Base-by-base conservation (phyloP, 164 flowering plant species). In the Nelumbo lutea region DNA sequence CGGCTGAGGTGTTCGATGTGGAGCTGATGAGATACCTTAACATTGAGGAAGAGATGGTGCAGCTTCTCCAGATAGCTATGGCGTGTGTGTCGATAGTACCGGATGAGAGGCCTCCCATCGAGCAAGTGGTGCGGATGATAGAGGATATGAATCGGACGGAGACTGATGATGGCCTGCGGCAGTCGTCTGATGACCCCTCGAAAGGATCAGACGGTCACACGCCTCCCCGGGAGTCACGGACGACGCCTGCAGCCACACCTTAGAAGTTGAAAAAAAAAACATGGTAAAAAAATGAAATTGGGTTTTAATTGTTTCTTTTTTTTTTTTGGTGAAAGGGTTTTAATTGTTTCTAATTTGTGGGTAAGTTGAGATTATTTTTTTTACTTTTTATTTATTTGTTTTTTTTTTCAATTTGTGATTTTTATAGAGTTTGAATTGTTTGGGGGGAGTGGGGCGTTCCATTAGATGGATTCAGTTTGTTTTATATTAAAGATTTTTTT, bases 31-130 rank as follows among this genome's bases (percentile, higher is more conserved):
- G 95, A 75, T 87, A 80, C 48, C 86, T 85, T 55, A 82, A 87
- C 73, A 85, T 87, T 8, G 98, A 94, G 78, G 98, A 94, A 60
- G 97, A 91, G 79, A 94, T 94, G 98, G 96, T 94, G 47, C 98
- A 94, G 85, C 70, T 94, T 72, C 78, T 94, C 55, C 98, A 94
- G 73, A 83, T 94, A 1, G 96, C 97, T 0, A 94, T 94, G 98
- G 82, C 92, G 0, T 94, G 98, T 65, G 98, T 94, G 0, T 80
- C 93, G 0, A 80, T 82, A 0, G 90, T 89, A 14, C 98, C 97
- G 0, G 98, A 91, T 78, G 95, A 88, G 69, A 73, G 98, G 53
- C 98, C 98, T 0, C 73, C 68, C 1, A 90, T 91, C 78, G 79
- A 45, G 6, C 90, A 91, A 58, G 98, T 89, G 68, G 77, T 94